These are phyloP conservation scores for Trametes versicolor DNA, from an alignment of 1,284 basidiomycete genomes.

Conservation along the genomic window DNA sequence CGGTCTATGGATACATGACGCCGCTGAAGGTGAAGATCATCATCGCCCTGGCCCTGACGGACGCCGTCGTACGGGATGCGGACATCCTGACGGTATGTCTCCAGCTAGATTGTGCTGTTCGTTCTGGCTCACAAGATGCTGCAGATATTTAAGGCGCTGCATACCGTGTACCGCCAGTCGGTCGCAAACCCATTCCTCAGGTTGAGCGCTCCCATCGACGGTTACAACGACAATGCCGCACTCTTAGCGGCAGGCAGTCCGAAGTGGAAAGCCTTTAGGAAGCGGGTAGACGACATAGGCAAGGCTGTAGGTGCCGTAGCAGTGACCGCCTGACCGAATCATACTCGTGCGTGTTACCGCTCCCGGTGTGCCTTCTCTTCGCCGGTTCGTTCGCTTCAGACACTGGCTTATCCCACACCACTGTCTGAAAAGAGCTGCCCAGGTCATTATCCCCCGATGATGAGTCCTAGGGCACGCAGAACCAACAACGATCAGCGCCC, in stretches of 20 bases:
- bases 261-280: slow-evolving; percentile 76
- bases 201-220: slow-evolving; percentile 59
- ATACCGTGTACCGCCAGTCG: slow-evolving; percentile 81
- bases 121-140: slow-evolving; percentile 2
- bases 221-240: slow-evolving; percentile 59
- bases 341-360: not conserved
- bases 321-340: slow-evolving; percentile 20
- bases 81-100: slow-evolving; percentile 72
- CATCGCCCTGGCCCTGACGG: slow-evolving; percentile 77
- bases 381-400: slow-evolving; percentile 41
- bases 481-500: slow-evolving; percentile 69
- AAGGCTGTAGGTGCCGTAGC: slow-evolving; percentile 58
- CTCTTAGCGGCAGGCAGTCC: slow-evolving; percentile 66
- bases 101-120: not conserved
- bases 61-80: slow-evolving; percentile 78
- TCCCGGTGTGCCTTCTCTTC: not conserved
- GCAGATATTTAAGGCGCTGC: slow-evolving; percentile 83
- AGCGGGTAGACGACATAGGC: slow-evolving; percentile 76
- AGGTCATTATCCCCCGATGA: slow-evolving; percentile 22
- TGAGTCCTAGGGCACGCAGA: slow-evolving; percentile 41
- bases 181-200: slow-evolving; percentile 83
- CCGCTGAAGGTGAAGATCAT: slow-evolving; percentile 85
- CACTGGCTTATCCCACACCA: slow-evolving; percentile 34
- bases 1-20: slow-evolving; percentile 86
- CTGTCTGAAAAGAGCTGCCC: slow-evolving; percentile 37